Conservation (phyloP, 345 rosid species). For the Hevea brasiliensis region DNA sequence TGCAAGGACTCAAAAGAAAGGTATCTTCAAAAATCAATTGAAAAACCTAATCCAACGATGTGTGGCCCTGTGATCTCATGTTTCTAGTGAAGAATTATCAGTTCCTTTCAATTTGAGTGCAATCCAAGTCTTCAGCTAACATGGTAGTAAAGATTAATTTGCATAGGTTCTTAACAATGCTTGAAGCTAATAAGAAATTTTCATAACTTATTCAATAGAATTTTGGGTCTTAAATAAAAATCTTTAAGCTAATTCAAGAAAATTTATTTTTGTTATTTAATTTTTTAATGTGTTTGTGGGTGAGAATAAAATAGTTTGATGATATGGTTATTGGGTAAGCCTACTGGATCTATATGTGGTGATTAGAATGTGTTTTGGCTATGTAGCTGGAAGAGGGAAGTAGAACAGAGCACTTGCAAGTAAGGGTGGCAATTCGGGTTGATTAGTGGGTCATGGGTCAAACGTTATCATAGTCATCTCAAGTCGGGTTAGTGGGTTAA, state of each 20-base stretch:
- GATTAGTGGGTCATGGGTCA: too few species aligned
- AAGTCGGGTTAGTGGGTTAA: too few species aligned
- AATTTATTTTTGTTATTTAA: background rate
- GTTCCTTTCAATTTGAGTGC: background rate
- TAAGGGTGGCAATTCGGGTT: too few species aligned
- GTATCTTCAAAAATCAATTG: slow-evolving; percentile 24
- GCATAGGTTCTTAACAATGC: background rate
- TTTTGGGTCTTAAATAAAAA: too few species aligned
- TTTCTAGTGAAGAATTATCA: background rate
- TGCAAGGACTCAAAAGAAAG: slow-evolving; percentile 96
- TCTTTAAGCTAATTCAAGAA: too few species aligned
- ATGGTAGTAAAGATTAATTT: too few species aligned
- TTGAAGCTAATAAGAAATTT: too few species aligned
- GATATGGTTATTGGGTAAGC: background rate
- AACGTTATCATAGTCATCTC: too few species aligned
- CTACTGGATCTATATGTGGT: background rate
- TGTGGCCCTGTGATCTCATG: too few species aligned
- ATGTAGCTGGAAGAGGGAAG: slow-evolving; percentile 85
- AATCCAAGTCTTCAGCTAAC: too few species aligned
- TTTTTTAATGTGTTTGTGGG: background rate
- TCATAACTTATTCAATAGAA: too few species aligned
- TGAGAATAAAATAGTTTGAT: background rate
- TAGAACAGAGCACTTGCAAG: slow-evolving; percentile 62
- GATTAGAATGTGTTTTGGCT: slow-evolving; percentile 4
- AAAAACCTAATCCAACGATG: background rate